A percentile compares a stretch with the other conserved stretches of the same genome.
Evolutionary conservation across 805 yeast genomes (phyloP).

Genomic region (Barnettozyma salicaria): DNA sequence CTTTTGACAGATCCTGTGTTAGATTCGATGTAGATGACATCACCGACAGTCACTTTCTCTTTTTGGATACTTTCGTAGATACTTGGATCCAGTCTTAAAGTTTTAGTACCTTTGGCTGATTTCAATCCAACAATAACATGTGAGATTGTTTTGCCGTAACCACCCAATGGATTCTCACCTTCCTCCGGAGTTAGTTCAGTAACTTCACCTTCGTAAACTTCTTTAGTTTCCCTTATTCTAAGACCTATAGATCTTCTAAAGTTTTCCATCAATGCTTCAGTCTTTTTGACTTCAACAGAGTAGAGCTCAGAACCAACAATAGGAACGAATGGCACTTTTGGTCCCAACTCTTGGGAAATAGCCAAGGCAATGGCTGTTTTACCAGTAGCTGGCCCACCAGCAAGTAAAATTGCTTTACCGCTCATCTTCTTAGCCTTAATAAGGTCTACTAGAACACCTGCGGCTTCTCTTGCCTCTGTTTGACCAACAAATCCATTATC

Average conservation of each 20-base stretch:
- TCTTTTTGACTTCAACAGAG: slow-evolving; percentile 95
- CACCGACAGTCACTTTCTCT: slow-evolving; percentile 92
- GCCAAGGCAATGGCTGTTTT: slow-evolving; percentile 97
- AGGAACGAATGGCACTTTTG: slow-evolving; percentile 96
- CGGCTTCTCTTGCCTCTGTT: slow-evolving; percentile 75
- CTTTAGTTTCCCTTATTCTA: slow-evolving; percentile 93
- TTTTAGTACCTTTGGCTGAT: slow-evolving; percentile 88
- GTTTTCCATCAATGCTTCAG: slow-evolving; percentile 93
- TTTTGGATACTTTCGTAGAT: slow-evolving; percentile 92
- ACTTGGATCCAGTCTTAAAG: slow-evolving; percentile 81
- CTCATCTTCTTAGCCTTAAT: slow-evolving; percentile 89
- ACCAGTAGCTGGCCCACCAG: slow-evolving; percentile 99
- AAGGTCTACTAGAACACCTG: slow-evolving; percentile 91
- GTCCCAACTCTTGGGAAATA: slow-evolving; percentile 91
- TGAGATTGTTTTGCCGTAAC: slow-evolving; percentile 93
- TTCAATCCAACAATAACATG: slow-evolving; percentile 93
- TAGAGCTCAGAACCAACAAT: slow-evolving; percentile 92
- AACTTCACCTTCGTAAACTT: slow-evolving; percentile 97
- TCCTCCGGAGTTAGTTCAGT: slow-evolving; percentile 94
- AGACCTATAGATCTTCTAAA: slow-evolving; percentile 95
- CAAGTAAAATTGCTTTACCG: slow-evolving; percentile 91
- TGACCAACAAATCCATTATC: slow-evolving; percentile 87
- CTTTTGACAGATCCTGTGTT: slow-evolving; percentile 96
- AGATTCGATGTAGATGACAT: slow-evolving; percentile 94
- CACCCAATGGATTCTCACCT: slow-evolving; percentile 94